Base-by-base conservation (phyloP, 1,284 basidiomycete species). In the Ceratobasidium sp. region DNA sequence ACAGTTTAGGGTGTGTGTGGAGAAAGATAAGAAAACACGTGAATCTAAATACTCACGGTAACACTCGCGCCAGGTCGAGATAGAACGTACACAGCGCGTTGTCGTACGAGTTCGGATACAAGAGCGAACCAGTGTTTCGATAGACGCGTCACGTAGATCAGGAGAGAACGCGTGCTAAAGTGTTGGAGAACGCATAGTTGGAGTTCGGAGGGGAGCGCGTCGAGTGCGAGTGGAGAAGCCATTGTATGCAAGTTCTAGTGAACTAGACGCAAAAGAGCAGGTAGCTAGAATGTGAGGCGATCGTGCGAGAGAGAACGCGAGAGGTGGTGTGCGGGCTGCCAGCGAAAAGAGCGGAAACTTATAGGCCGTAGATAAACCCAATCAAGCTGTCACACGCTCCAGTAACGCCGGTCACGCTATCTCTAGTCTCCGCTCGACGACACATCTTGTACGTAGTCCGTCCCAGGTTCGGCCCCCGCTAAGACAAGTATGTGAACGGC, bases 331-430 rank as follows among this genome's bases (percentile, higher is more conserved):
- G n/a, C 17, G 38, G 38, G 15, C n/a, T 62, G 59, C 59, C 59
- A 62, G 71, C 71, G 20, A 23, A 10, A 66, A 66, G 40, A 62
- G 28, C n/a, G 42, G 57, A 54, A 44, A 57, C 10, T 46, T 33
- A 33, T 33, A 33, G 73, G 61, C 48, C 62, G 64, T 76, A 76
- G 73, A 76, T 76, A 76, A 76, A 76, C 73, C 73, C 33, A 56
- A 76, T 66, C 73, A 28, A 57, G 73, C 13, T 66, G 73, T 76
- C 73, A 76, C 73, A 56, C 59, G 38, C 26, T 50, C 57, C 54
- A 71, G 69, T 71, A 71, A 71, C 69, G 69, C 70, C 54, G 26
- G 73, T 76, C 73, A 76, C 73, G 42, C 69, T 33, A 33, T 33
- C 4, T 6, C 38, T 54, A 46, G 48, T 33, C 33, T 68, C n/a